A percentile compares a stretch with the other conserved stretches of the same genome.
Evolutionary conservation across 148 eudicot species (phyloP).

Genomic region (Nepenthes gracilis): DNA sequence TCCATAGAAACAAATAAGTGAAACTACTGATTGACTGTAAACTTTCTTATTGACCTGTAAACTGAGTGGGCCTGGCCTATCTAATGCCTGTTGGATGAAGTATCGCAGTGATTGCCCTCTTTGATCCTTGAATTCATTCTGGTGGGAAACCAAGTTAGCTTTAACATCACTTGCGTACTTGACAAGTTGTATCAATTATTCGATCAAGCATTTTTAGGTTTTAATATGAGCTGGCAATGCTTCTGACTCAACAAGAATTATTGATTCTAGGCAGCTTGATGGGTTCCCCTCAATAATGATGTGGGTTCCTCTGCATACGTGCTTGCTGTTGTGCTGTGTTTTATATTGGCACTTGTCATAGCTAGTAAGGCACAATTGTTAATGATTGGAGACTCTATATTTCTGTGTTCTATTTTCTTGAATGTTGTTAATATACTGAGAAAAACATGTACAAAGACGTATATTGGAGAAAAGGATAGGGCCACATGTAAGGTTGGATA

Average conservation of each 20-base stretch:
- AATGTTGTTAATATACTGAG: too few relatives aligned
- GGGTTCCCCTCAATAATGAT: conserved; percentile 22
- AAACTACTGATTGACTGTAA: too few relatives aligned
- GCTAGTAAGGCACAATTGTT: too few relatives aligned
- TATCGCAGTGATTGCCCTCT: background rate
- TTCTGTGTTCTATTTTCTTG: too few relatives aligned
- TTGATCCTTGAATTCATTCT: conserved; percentile 47
- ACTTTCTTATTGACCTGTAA: too few relatives aligned
- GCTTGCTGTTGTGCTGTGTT: background rate
- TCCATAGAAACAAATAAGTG: too few relatives aligned
- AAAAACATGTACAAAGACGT: too few relatives aligned
- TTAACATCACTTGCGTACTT: conserved; percentile 50
- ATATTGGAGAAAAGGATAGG: too few relatives aligned
- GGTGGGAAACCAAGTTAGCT: conserved; percentile 71
- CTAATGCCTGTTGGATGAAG: background rate
- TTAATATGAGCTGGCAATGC: conserved; percentile 48
- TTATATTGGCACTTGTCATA: background rate
- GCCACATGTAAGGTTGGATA: too few relatives aligned
- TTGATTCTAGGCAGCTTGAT: conserved; percentile 70
- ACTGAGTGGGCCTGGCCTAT: background rate
- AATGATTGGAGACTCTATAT: too few relatives aligned
- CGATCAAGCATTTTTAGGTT: conserved; percentile 49
- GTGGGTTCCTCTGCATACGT: conserved; percentile 2
- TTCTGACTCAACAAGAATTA: conserved; percentile 17
- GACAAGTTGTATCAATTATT: conserved; percentile 44